These are phyloP conservation scores for Arthrobotrys entomopaga DNA, from an alignment of 2,329 filamentous ascomycete species.

Conservation along the genomic window DNA sequence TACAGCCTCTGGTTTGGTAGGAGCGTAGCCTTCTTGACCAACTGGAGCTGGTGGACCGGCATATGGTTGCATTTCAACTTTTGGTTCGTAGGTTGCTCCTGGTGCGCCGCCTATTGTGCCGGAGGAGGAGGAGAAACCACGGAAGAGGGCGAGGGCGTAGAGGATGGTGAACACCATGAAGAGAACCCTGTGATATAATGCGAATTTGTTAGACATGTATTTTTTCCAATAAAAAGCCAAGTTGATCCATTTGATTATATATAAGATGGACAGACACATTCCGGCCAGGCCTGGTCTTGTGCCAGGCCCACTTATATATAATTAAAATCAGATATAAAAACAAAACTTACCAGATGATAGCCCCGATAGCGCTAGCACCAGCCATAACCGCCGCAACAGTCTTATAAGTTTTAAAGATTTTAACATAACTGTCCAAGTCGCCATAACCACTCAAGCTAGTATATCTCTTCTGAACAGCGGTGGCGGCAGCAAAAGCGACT, in stretches of 20 bases:
- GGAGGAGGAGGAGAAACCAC: not conserved
- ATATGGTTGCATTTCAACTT: constrained; percentile 21
- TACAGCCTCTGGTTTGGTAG: constrained; percentile 22
- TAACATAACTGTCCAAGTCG: not conserved
- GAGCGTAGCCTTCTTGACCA: constrained; percentile 8
- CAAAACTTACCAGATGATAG: constrained; percentile 46
- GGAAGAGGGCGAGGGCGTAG: constrained; percentile 35
- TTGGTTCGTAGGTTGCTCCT: constrained; percentile 6
- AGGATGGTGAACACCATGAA: constrained; percentile 45
- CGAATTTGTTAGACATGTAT: not conserved
- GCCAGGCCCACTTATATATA: not conserved
- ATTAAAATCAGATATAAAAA: not conserved
- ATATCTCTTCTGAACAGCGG: constrained; percentile 10
- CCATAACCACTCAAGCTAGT: not conserved
- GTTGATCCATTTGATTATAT: no score
- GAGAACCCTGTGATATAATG: constrained; percentile 35
- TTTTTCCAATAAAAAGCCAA: not conserved
- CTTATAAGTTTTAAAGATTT: constrained; percentile 13
- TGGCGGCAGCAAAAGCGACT: not conserved
- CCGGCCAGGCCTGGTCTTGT: no score
- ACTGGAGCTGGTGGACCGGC: constrained; percentile 5
- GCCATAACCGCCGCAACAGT: constrained; percentile 31
- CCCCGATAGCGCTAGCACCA: constrained; percentile 43
- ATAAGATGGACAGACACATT: no score
- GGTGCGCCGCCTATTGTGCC: constrained; percentile 1